These are phyloP conservation scores for Trichoderma sp. DNA, from an alignment of 2,329 filamentous ascomycete species.

Conservation along the genomic window DNA sequence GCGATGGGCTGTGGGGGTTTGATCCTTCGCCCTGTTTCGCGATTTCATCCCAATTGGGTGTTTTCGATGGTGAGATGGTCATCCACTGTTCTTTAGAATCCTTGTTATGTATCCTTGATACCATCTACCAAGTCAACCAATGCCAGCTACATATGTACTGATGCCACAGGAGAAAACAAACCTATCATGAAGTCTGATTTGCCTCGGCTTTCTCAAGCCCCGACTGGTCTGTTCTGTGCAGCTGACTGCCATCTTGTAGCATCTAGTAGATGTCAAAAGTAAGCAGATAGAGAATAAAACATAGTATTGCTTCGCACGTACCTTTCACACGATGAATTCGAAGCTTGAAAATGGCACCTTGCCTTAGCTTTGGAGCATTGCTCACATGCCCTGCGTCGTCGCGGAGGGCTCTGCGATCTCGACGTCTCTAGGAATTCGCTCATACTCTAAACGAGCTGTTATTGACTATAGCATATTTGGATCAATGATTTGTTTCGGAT, in stretches of 20 bases:
- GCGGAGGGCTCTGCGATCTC: background rate
- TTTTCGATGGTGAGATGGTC: background rate
- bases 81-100: background rate
- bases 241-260: background rate
- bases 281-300: background rate
- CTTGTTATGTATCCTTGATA: background rate
- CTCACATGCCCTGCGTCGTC: background rate
- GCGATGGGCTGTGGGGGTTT: background rate
- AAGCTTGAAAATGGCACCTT: background rate
- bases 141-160: background rate
- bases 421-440: background rate
- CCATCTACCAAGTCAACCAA: background rate
- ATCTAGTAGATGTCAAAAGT: background rate
- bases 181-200: background rate
- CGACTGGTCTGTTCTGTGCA: background rate
- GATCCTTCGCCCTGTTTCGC: background rate
- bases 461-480: background rate
- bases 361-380: background rate
- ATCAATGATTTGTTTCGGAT: background rate
- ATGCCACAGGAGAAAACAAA: background rate
- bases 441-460: background rate
- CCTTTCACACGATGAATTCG: background rate
- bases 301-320: background rate
- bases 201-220: background rate
- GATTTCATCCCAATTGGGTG: fast-evolving